These are phyloP conservation scores for Neurospora sp. DNA, from an alignment of 495 filamentous ascomycete genomes.

Conservation along the genomic window DNA sequence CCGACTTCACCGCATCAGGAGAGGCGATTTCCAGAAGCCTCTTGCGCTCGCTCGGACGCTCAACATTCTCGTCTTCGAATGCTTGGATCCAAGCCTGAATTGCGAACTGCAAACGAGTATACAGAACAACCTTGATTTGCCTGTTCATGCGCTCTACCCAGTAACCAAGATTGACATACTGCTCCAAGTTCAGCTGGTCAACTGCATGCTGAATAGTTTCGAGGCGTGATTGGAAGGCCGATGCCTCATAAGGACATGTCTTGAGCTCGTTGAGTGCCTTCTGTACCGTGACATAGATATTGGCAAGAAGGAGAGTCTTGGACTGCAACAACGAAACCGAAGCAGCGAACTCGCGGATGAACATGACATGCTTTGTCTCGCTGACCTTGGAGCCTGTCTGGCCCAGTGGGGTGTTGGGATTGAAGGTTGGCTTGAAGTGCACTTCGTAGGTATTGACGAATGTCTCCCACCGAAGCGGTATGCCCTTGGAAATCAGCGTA, in stretches of 20 bases:
- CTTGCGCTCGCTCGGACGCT: slow-evolving; percentile 36
- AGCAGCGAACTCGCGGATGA: slow-evolving; percentile 82
- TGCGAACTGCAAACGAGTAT: slow-evolving; percentile 66
- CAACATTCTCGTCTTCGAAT: slow-evolving; percentile 55
- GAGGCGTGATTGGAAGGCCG: slow-evolving; percentile 67
- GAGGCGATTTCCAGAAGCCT: slow-evolving; percentile 26
- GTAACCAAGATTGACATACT: slow-evolving; percentile 78
- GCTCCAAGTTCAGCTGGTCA: slow-evolving; percentile 90
- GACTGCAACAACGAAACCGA: slow-evolving; percentile 75
- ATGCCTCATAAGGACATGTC: slow-evolving; percentile 67
- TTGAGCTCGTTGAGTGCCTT: slow-evolving; percentile 76
- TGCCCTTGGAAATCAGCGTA: slow-evolving; percentile 67
- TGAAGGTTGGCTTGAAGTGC: slow-evolving; percentile 57
- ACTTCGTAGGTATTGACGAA: slow-evolving; percentile 95
- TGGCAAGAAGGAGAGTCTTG: slow-evolving; percentile 68
- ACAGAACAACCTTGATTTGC: slow-evolving; percentile 68
- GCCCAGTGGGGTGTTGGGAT: slow-evolving; percentile 51
- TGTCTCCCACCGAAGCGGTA: slow-evolving; percentile 89
- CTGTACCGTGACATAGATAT: slow-evolving; percentile 73
- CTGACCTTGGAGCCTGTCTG: slow-evolving; percentile 45
- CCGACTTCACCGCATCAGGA: slow-evolving; percentile 25
- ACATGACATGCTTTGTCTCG: slow-evolving; percentile 91
- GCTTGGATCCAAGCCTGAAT: slow-evolving; percentile 74
- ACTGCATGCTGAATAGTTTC: slow-evolving; percentile 79
- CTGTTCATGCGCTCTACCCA: slow-evolving; percentile 85